phyloP scores from a whole-genome alignment of 2,329 filamentous ascomycete species.

The Nemania sp. region DNA sequence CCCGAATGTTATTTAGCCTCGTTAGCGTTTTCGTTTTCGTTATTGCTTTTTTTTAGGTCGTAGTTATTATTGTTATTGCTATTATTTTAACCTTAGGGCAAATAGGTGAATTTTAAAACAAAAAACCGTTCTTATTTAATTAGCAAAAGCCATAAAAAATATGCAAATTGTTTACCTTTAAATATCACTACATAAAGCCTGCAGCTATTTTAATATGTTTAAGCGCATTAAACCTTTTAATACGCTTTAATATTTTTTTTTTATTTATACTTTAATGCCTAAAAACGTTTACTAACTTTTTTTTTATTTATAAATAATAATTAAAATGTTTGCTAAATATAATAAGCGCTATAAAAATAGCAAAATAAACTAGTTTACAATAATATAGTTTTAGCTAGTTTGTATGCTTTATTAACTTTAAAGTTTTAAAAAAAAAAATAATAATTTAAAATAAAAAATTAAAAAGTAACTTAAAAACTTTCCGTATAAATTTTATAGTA shows the following conservation, averaged over 20 bases:
- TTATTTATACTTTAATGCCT: background rate
- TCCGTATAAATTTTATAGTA: background rate
- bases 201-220: background rate
- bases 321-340: background rate
- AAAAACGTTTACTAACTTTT: background rate
- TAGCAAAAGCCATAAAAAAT: background rate
- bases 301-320: background rate
- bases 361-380: background rate
- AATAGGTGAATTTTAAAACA: background rate
- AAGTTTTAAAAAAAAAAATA: background rate
- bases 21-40: background rate
- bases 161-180: background rate
- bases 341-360: background rate
- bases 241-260: background rate
- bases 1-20: too few relatives aligned
- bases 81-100: background rate
- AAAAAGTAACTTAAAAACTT: background rate
- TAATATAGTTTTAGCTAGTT: background rate
- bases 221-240: background rate
- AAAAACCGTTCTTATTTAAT: background rate
- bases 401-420: background rate
- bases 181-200: background rate
- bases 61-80: background rate
- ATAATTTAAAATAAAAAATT: background rate
- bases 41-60: background rate